These are phyloP conservation scores for Rutstroemia sp. DNA, from an alignment of 2,329 filamentous ascomycete species.

Conservation along the genomic window DNA sequence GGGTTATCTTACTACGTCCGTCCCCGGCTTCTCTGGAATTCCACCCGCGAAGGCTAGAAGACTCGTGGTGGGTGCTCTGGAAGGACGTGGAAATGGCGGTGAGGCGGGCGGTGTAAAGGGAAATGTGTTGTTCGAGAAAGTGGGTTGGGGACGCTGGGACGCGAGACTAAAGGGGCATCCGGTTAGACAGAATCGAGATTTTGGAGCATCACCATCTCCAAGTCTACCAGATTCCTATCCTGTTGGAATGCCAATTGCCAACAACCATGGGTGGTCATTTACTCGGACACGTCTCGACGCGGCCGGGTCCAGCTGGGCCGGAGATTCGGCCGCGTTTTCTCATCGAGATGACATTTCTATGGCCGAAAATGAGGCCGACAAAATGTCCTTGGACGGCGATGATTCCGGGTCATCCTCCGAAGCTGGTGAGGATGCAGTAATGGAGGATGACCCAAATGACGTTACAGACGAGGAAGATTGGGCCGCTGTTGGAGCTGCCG, in stretches of 20 bases:
- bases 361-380: slow-evolving; percentile 81
- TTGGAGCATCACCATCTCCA: slow-evolving; percentile 37
- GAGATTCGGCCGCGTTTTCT: slow-evolving; percentile 68
- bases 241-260: slow-evolving; percentile 50
- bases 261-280: slow-evolving; percentile 35
- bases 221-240: slow-evolving; percentile 36
- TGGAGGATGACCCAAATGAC: slow-evolving; percentile 73
- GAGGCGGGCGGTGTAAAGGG: slow-evolving; percentile 56
- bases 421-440: slow-evolving; percentile 54
- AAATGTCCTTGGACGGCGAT: slow-evolving; percentile 83
- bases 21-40: slow-evolving; percentile 86
- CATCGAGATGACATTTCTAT: slow-evolving; percentile 60
- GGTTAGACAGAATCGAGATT: slow-evolving; percentile 32
- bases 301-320: slow-evolving; percentile 55
- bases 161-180: slow-evolving; percentile 66
- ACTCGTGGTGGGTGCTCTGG: slow-evolving; percentile 84
- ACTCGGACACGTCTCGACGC: slow-evolving; percentile 43
- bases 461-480: slow-evolving; percentile 95
- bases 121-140: slow-evolving; percentile 84
- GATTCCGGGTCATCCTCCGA: slow-evolving; percentile 65
- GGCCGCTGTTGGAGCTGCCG: slow-evolving; percentile 81
- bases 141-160: slow-evolving; percentile 96
- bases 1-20: slow-evolving; percentile 85
- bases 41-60: slow-evolving; percentile 84
- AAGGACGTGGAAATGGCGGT: slow-evolving; percentile 58